phyloP scores from a whole-genome alignment of 1,139 yeast species.

The Sugiyamaella japonica region DNA sequence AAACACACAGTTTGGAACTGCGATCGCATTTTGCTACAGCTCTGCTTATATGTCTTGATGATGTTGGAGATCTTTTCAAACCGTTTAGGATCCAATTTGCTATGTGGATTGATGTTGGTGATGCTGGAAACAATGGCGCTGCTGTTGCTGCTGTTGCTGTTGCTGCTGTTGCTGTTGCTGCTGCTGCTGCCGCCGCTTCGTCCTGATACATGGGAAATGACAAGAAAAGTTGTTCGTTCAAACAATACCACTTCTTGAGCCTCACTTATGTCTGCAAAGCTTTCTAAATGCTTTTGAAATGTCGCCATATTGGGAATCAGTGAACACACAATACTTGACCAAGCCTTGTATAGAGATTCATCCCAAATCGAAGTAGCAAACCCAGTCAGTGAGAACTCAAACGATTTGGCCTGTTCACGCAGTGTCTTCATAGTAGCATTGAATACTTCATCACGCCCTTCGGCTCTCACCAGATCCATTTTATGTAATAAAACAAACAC shows the following conservation, averaged over 20 bases:
- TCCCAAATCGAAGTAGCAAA: conserved; percentile 98
- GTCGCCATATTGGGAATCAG: conserved; percentile 86
- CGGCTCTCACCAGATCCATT: conserved; percentile 92
- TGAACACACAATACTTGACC: conserved; percentile 96
- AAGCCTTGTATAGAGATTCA: conserved; percentile 91
- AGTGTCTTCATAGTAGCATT: conserved; percentile 80
- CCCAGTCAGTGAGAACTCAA: conserved; percentile 77
- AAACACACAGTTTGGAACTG: conserved; percentile 77
- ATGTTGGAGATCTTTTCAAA: conserved; percentile 93
- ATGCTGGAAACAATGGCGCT: background rate
- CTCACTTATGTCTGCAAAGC: conserved; percentile 71
- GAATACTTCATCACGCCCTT: conserved; percentile 81
- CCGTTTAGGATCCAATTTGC: conserved; percentile 72
- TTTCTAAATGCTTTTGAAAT: conserved; percentile 73
- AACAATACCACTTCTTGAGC: conserved; percentile 91
- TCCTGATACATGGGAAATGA: conserved; percentile 60
- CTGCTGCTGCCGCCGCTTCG: background rate
- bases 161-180: conserved; percentile 17
- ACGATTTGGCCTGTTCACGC: conserved; percentile 74
- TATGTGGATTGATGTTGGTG: conserved; percentile 18
- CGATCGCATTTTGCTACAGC: conserved; percentile 83
- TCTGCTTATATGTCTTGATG: conserved; percentile 91
- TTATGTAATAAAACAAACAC: conserved; percentile 90
- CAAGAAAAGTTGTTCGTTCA: conserved; percentile 91
- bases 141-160: background rate